These are phyloP conservation scores for Bipolaris gigantea DNA, from an alignment of 2,329 filamentous ascomycete species.

Conservation along the genomic window DNA sequence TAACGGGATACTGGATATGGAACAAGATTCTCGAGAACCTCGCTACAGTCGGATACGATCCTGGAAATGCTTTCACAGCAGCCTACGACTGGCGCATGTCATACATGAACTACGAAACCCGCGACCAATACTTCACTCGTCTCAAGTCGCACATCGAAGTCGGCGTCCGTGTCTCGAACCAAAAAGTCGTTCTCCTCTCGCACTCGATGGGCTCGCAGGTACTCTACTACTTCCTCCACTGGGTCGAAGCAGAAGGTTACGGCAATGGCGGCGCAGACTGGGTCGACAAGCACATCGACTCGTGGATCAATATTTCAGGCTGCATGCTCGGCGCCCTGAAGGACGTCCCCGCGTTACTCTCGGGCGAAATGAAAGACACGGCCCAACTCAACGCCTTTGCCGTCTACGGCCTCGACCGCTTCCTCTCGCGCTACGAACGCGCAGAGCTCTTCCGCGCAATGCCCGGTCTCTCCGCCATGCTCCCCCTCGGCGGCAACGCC, in stretches of 20 bases:
- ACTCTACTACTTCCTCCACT: slow-evolving; percentile 79
- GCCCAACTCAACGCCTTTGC: slow-evolving; percentile 95
- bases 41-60: slow-evolving; percentile 93
- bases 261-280: slow-evolving; percentile 82
- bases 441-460: slow-evolving; percentile 94
- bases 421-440: slow-evolving; percentile 85
- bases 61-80: slow-evolving; percentile 70
- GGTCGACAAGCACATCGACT: slow-evolving; percentile 88
- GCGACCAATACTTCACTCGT: slow-evolving; percentile 92
- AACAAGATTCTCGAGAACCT: slow-evolving; percentile 98
- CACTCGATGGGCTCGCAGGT: slow-evolving; percentile 99
- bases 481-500: slow-evolving; percentile 88
- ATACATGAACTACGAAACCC: slow-evolving; percentile 83
- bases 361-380: slow-evolving; percentile 97
- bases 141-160: slow-evolving; percentile 90
- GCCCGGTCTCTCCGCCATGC: slow-evolving; percentile 95
- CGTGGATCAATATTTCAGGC: slow-evolving; percentile 97
- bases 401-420: slow-evolving; percentile 95
- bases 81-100: slow-evolving; percentile 91
- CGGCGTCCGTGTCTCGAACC: slow-evolving; percentile 69
- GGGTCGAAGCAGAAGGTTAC: slow-evolving; percentile 76
- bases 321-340: slow-evolving; percentile 97
- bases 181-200: slow-evolving; percentile 83
- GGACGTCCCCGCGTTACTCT: slow-evolving; percentile 84
- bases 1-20: slow-evolving; percentile 95